Conservation (phyloP, 2,329 filamentous ascomycete genomes). For the Pestalotiopsis sp. region DNA sequence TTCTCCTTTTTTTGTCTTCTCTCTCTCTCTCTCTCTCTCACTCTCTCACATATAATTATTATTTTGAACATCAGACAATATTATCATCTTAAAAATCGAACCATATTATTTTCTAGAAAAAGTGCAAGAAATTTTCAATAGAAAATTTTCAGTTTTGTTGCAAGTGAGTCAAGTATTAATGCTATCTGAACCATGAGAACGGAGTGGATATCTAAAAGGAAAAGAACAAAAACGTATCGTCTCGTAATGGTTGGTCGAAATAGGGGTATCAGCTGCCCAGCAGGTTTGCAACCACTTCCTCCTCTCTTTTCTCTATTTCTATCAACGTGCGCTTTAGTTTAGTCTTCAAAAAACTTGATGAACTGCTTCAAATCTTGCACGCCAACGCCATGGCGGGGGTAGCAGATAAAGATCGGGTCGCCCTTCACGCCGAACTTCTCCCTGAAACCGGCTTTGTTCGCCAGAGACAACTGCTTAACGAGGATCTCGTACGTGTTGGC, state of each 20-base stretch:
- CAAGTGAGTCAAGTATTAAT: neutral
- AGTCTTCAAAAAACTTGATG: conserved; percentile 86
- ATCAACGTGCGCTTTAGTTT: neutral
- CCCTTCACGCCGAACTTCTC: conserved; percentile 87
- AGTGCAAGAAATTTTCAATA: neutral
- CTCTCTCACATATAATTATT: too few species aligned
- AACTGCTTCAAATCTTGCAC: conserved; percentile 83
- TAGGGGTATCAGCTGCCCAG: conserved; percentile 5
- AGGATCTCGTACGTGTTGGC: conserved; percentile 78
- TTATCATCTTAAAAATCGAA: neutral
- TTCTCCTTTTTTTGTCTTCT: too few species aligned
- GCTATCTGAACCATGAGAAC: neutral
- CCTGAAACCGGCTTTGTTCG: conserved; percentile 85
- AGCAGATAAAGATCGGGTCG: conserved; percentile 87
- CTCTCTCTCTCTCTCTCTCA: too few species aligned
- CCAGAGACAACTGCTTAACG: conserved; percentile 79
- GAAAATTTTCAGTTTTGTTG: neutral
- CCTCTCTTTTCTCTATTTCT: neutral
- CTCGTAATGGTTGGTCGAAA: neutral
- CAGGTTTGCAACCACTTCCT: neutral
- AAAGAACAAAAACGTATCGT: neutral
- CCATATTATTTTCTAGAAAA: neutral
- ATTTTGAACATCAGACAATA: neutral
- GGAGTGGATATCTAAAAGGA: neutral
- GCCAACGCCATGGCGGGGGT: conserved; percentile 83